Percentiles rank a stretch among this genome's conserved stretches.
Evolutionary conservation across 2,329 filamentous ascomycete species (phyloP).

Genomic region (Teratosphaeria pseudoeucalypti): DNA sequence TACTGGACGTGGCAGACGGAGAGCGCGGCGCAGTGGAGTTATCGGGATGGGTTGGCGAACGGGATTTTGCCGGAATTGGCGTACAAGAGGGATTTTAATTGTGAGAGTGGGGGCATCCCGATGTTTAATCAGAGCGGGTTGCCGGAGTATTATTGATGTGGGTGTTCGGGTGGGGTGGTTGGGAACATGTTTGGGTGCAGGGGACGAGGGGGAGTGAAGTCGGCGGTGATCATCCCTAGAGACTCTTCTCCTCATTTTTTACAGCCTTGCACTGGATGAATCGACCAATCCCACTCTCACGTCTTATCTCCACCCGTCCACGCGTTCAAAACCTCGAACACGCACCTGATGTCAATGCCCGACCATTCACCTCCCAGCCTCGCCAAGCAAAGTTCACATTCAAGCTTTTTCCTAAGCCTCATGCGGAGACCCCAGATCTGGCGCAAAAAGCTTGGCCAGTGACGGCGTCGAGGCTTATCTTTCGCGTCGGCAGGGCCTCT

Average conservation of each 20-base stretch:
- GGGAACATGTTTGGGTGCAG: not conserved
- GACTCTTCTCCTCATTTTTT: not conserved
- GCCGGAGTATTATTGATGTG: conserved; percentile 34
- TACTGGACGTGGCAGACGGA: conserved; percentile 99
- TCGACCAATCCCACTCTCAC: not conserved
- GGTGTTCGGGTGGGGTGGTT: not conserved
- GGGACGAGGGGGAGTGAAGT: not conserved
- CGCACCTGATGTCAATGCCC: no score
- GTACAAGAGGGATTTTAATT: conserved; percentile 34
- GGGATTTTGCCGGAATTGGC: conserved; percentile 60
- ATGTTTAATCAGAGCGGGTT: conserved; percentile 31
- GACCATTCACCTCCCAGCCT: not conserved
- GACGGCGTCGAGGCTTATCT: not conserved
- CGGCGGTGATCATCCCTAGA: not conserved
- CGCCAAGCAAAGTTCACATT: not conserved
- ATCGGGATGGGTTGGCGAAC: conserved; percentile 64
- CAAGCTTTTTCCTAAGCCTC: not conserved
- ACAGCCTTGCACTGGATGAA: not conserved
- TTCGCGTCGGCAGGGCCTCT: not conserved
- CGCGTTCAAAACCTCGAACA: not conserved
- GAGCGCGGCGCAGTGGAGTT: conserved; percentile 79
- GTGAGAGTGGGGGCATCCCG: conserved; percentile 27
- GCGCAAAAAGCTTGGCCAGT: not conserved
- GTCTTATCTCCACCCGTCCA: not conserved
- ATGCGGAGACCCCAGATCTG: not conserved